Evolutionary conservation across 2,329 filamentous ascomycete genomes (phyloP).

Genomic region (Diplodia corticola): DNA sequence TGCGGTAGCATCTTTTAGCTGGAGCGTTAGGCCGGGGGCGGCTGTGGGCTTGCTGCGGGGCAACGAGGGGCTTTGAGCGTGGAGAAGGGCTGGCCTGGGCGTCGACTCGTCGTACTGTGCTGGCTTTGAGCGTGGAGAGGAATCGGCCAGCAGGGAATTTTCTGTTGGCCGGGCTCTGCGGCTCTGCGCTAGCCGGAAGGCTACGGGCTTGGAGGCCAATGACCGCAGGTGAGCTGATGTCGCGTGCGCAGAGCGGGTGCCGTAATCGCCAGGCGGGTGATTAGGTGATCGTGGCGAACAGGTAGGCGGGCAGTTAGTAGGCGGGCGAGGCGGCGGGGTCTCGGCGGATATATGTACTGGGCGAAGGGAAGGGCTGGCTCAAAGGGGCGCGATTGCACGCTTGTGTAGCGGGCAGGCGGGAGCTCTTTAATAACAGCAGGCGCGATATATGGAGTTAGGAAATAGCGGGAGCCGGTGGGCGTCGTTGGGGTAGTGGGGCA

Average conservation of each 20-base stretch:
- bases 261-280: slow-evolving; percentile 5
- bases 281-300: slow-evolving; percentile 1
- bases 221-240: slow-evolving; percentile 7
- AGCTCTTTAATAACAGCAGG: neutral
- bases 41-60: neutral
- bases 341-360: neutral
- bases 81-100: neutral
- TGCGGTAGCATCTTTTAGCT: slow-evolving; percentile 19
- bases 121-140: neutral
- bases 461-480: neutral
- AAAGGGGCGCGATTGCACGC: neutral
- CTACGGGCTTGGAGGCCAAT: neutral
- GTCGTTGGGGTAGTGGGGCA: slow-evolving; percentile 13
- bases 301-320: neutral
- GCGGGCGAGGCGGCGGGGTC: neutral
- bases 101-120: neutral
- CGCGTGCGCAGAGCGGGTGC: neutral
- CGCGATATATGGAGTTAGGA: slow-evolving; percentile 13
- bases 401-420: slow-evolving; percentile 2
- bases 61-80: neutral
- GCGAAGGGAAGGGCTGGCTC: neutral
- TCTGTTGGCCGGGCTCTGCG: neutral
- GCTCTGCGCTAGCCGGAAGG: slow-evolving; percentile 11
- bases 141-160: neutral
- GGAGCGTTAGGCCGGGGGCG: neutral